Evolutionary conservation across 2,329 filamentous ascomycete genomes (phyloP), one percentile per base, ranked within the genome.

Genomic region (Graphilbum fragrans): DNA sequence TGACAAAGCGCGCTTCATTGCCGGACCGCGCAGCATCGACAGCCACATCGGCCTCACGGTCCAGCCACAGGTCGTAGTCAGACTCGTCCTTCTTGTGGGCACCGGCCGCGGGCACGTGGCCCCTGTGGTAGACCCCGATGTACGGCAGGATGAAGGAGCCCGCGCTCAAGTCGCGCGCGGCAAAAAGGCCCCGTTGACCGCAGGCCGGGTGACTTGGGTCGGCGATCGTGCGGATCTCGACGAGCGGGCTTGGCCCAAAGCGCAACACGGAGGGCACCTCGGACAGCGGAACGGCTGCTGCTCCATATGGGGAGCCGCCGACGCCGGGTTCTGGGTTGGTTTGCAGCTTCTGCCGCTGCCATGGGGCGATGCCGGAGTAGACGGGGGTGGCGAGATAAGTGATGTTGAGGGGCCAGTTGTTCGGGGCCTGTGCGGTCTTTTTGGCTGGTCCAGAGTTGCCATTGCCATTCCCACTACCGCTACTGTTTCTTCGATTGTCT

Each of bases 1-100:
- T 82, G 36, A 80, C 67, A 49, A 79, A 82, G 10, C 78, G 62
- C 2, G 72, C 77, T 59, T 82, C 78, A 51, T 80, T 82, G 11
- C 77, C 77, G 41, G 58, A 58, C 31, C 53, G 54, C 16, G 63
- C 67, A 4, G 77, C 78, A 50, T 82, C 78, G 4, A 82, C 70
- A 3, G 76, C 76, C 1, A 78, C 59, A 16, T 67, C 69, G 0
- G 58, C 63, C 18, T 70, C 74, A 18, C 67, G 62, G 56, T 77
- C 74, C 18, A 82, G 60, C 66, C 74, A 78, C 21, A 82, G 60
- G 53, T 82, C 78, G 52, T 82, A 82, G 58, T 82, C 72, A 7
- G 69, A 74, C 14, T 52, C 43, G n/a, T 60, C 59, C 46, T 72
- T 60, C 27, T 47, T 45, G 38, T 47, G 45, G 25, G 41, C 39